Evolutionary conservation across 2,329 filamentous ascomycete genomes (phyloP).

Genomic region (Lachnellula occidentalis): DNA sequence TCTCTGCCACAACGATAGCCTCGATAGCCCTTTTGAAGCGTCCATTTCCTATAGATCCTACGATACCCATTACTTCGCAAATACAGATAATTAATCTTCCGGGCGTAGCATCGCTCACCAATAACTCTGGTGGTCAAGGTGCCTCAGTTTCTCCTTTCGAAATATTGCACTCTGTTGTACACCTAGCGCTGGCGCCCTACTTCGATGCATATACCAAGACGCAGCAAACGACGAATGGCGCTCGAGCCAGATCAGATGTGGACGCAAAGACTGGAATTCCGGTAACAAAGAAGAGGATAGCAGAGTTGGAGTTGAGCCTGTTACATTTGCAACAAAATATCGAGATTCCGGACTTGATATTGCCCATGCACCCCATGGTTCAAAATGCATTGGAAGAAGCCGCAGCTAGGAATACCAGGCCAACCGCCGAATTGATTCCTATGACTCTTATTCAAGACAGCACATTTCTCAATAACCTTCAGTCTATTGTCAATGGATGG

Average conservation of each 20-base stretch:
- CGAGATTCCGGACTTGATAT: conserved; percentile 86
- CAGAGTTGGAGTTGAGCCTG: conserved; percentile 85
- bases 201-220: conserved; percentile 94
- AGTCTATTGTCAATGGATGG: conserved; percentile 93
- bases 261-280: conserved; percentile 93
- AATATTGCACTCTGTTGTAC: conserved; percentile 84
- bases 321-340: conserved; percentile 95
- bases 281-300: conserved; percentile 95
- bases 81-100: conserved; percentile 91
- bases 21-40: conserved; percentile 89
- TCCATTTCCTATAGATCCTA: conserved; percentile 78
- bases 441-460: conserved; percentile 76
- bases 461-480: conserved; percentile 86
- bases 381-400: conserved; percentile 80
- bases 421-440: conserved; percentile 75
- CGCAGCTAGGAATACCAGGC: conserved; percentile 56
- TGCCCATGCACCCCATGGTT: conserved; percentile 84
- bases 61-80: conserved; percentile 76
- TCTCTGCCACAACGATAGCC: conserved; percentile 71
- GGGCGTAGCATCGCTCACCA: conserved; percentile 62
- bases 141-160: conserved; percentile 80
- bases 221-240: conserved; percentile 60
- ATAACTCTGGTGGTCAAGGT: conserved; percentile 62
- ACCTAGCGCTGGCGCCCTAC: conserved; percentile 87
- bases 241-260: conserved; percentile 71